A percentile compares a stretch with the other conserved stretches of the same genome.
Conservation (phyloP, 805 yeast genomes). For the Candida vaughaniae region DNA sequence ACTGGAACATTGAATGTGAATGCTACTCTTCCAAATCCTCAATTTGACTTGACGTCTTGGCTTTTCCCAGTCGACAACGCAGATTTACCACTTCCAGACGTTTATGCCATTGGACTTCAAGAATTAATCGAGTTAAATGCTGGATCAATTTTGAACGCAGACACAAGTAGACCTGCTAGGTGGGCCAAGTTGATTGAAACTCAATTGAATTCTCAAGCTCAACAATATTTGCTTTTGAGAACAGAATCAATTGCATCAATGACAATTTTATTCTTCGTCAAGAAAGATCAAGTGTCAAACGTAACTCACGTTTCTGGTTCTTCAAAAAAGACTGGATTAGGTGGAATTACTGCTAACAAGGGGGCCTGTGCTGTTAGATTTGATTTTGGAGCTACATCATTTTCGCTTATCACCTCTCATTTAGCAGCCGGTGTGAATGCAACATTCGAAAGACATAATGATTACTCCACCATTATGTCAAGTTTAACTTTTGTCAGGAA, state of each 20-base stretch:
- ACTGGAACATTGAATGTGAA: constrained; percentile 88
- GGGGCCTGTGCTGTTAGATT: constrained; percentile 95
- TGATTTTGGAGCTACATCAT: constrained; percentile 73
- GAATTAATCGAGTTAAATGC: constrained; percentile 93
- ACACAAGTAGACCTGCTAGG: constrained; percentile 67
- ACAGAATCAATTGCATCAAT: constrained; percentile 77
- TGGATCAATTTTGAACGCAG: constrained; percentile 84
- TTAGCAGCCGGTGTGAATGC: constrained; percentile 90
- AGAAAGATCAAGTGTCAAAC: constrained; percentile 24
- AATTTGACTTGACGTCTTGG: constrained; percentile 71
- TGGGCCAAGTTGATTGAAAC: constrained; percentile 74
- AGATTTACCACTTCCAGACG: constrained; percentile 55
- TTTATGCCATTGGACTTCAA: constrained; percentile 88
- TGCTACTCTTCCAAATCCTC: constrained; percentile 50
- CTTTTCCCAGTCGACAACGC: constrained; percentile 65
- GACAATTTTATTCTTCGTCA: constrained; percentile 62
- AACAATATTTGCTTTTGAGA: constrained; percentile 59
- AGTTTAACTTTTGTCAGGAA: constrained; percentile 82
- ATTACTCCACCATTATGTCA: constrained; percentile 69
- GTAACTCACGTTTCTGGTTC: constrained; percentile 91
- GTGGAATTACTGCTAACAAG: constrained; percentile 96
- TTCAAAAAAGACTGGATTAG: constrained; percentile 91
- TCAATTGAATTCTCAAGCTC: constrained; percentile 52
- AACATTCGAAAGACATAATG: constrained; percentile 80
- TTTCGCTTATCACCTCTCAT: constrained; percentile 87